A percentile compares a stretch with the other conserved stretches of the same genome.
Evolutionary conservation across 352 stramenopile genomes (phyloP).

Genomic region (Pythium brachiatum): DNA sequence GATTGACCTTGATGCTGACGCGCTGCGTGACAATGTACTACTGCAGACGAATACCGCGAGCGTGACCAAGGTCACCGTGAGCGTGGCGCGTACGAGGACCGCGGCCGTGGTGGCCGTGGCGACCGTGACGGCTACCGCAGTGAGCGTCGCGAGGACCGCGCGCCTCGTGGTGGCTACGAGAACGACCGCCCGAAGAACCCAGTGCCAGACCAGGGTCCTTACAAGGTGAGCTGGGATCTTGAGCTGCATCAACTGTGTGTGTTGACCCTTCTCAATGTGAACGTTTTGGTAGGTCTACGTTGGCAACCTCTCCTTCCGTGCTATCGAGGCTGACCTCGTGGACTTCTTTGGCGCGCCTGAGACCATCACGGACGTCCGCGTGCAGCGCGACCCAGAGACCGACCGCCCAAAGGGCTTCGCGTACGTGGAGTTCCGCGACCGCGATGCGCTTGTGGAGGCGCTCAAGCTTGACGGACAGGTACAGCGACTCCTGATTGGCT

Average conservation of each 20-base stretch:
- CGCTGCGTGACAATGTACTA: neutral
- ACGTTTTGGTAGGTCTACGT: constrained; percentile 51
- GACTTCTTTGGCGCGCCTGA: constrained; percentile 56
- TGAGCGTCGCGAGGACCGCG: constrained; percentile 19
- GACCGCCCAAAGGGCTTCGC: constrained; percentile 80
- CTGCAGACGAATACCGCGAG: constrained; percentile 26
- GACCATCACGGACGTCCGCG: constrained; percentile 64
- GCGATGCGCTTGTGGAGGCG: constrained; percentile 61
- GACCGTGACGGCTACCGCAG: constrained; percentile 13
- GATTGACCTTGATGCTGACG: neutral
- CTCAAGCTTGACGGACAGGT: constrained; percentile 58
- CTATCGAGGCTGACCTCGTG: constrained; percentile 66
- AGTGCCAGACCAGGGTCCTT: constrained; percentile 71
- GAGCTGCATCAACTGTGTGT: too few relatives aligned
- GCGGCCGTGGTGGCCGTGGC: constrained; percentile 11
- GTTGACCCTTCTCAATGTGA: too few relatives aligned
- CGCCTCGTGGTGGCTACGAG: constrained; percentile 20
- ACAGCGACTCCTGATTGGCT: neutral
- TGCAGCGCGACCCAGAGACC: constrained; percentile 59
- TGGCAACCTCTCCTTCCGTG: constrained; percentile 77
- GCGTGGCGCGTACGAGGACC: constrained; percentile 14
- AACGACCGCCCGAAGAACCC: constrained; percentile 65
- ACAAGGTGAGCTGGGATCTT: constrained; percentile 75
- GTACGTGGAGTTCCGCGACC: constrained; percentile 80
- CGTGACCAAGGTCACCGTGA: constrained; percentile 19